Percentiles rank a stretch among this genome's conserved stretches.
phyloP scores from a whole-genome alignment of 2,329 filamentous ascomycete species.

The Gremmenia infestans region DNA sequence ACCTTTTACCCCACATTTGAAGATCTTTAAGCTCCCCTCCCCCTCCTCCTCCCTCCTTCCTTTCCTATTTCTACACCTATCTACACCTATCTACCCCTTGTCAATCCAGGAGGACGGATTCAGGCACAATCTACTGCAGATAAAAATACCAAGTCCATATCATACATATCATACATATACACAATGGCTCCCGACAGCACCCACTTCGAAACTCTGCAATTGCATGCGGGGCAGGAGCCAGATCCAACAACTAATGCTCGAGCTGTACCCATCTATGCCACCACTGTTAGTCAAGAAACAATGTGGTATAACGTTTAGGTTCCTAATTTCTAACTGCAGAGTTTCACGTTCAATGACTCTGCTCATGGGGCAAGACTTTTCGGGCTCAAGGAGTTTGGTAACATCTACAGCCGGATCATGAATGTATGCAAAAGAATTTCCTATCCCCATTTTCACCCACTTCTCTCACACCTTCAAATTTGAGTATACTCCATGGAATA shows the following conservation, averaged over 20 bases:
- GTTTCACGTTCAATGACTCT: conserved; percentile 91
- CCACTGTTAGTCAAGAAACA: conserved; percentile 49
- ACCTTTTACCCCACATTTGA: not conserved
- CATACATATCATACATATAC: not conserved
- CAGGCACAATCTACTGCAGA: not conserved
- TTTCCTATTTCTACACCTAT: not conserved
- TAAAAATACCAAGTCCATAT: not conserved
- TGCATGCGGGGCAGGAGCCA: conserved; percentile 79
- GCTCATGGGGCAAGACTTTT: conserved; percentile 93
- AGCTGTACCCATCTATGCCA: conserved; percentile 93
- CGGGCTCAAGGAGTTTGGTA: conserved; percentile 88
- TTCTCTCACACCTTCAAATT: not conserved
- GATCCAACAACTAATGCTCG: conserved; percentile 80
- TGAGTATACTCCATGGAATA: no score
- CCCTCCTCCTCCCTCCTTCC: not conserved
- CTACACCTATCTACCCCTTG: not conserved
- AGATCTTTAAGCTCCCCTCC: not conserved
- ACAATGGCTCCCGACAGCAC: conserved; percentile 37
- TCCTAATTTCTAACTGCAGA: conserved; percentile 44
- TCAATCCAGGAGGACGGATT: not conserved
- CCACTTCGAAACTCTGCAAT: conserved; percentile 79
- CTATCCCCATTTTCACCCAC: not conserved
- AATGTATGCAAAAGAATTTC: conserved; percentile 51
- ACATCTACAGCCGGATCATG: conserved; percentile 96
- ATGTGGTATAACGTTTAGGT: not conserved